A percentile compares a stretch with the other conserved stretches of the same genome.
Conservation (phyloP, 1,284 basidiomycete species). For the Cerioporus squamosus region DNA sequence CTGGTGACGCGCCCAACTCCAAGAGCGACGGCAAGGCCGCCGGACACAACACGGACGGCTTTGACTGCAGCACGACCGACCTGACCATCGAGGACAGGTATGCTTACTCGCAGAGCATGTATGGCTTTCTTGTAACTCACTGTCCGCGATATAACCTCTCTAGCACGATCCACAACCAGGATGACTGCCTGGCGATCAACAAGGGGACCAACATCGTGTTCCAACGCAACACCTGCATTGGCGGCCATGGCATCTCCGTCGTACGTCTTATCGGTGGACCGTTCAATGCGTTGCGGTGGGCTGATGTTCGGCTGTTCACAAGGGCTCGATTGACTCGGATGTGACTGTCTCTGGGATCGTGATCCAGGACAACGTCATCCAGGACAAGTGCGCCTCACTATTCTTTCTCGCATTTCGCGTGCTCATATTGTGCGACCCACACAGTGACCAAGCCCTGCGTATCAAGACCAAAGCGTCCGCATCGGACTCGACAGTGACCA, state of each 20-base stretch:
- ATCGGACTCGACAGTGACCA: conserved; percentile 38
- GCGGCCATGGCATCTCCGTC: conserved; percentile 66
- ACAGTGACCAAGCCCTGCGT: conserved; percentile 44
- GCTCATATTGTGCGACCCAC: not conserved
- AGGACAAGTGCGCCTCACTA: conserved; percentile 29
- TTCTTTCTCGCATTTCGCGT: not conserved
- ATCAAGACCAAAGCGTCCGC: conserved; percentile 45
- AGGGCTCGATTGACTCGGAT: conserved; percentile 55
- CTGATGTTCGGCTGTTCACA: not conserved
- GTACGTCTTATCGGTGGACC: conserved; percentile 11
- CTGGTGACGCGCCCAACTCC: conserved; percentile 46
- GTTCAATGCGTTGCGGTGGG: not conserved
- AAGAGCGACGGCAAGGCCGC: conserved; percentile 44
- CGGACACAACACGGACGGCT: conserved; percentile 56
- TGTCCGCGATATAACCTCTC: not conserved
- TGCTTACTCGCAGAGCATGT: not conserved
- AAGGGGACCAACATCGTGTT: conserved; percentile 58
- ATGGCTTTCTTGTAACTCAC: not conserved
- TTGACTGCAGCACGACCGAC: conserved; percentile 49
- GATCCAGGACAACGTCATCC: conserved; percentile 50
- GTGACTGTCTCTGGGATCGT: conserved; percentile 50
- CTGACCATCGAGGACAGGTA: conserved; percentile 47
- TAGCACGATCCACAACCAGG: conserved; percentile 42
- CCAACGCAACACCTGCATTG: conserved; percentile 54
- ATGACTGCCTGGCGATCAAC: conserved; percentile 70